Evolutionary conservation across 176 grass and related monocot species (phyloP).

Genomic region (Triticum urartu): DNA sequence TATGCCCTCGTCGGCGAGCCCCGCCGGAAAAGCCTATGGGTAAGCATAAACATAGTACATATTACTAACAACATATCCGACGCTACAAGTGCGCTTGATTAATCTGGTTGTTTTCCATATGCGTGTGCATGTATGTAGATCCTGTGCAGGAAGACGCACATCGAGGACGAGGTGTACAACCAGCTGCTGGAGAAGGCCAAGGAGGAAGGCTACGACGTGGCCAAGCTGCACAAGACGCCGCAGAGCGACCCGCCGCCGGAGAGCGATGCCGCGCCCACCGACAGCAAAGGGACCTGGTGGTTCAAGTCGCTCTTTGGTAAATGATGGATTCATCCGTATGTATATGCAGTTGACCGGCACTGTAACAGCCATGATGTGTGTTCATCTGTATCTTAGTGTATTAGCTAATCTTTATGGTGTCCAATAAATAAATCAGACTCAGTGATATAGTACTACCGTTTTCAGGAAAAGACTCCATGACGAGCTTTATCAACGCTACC

Average conservation of each 20-base stretch:
- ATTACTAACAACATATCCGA: not conserved
- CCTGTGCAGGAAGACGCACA: constrained; percentile 51
- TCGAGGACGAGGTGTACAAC: constrained; percentile 67
- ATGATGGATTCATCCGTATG: constrained; percentile 22
- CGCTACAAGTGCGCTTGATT: not conserved
- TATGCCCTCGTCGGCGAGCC: constrained; percentile 75
- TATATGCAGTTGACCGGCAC: not conserved
- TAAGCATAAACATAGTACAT: not conserved
- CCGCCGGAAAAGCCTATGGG: constrained; percentile 55
- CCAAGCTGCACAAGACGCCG: constrained; percentile 55
- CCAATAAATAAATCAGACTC: constrained; percentile 11
- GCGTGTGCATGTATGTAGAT: constrained; percentile 27
- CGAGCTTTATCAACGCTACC: too few relatives aligned
- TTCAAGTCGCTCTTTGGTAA: constrained; percentile 75
- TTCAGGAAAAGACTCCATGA: not conserved
- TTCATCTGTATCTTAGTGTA: not conserved
- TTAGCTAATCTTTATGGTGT: not conserved
- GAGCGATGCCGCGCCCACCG: constrained; percentile 42
- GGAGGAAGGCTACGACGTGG: constrained; percentile 52
- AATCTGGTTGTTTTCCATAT: not conserved
- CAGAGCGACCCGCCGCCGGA: constrained; percentile 62
- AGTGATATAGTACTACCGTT: not conserved
- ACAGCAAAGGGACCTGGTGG: constrained; percentile 61
- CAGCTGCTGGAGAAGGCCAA: constrained; percentile 57
- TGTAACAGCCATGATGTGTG: not conserved